Evolutionary conservation across 371 early-diverging fungal genomes (phyloP).

Genomic region (Actinomortierella wolfii): DNA sequence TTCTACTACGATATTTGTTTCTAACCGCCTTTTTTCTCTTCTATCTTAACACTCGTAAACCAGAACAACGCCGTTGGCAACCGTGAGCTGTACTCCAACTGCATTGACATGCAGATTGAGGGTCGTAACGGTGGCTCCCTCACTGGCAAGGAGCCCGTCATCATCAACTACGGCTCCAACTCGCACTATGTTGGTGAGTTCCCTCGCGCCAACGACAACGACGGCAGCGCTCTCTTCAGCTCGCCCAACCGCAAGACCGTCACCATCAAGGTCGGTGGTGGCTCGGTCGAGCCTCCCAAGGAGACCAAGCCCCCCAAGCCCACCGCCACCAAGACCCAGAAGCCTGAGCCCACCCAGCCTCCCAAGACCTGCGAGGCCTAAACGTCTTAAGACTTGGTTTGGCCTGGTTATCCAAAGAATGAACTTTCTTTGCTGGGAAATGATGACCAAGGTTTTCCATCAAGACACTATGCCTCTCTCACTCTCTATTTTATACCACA

Average conservation of each 20-base stretch:
- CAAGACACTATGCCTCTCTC: too few species aligned
- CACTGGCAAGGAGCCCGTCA: constrained; percentile 54
- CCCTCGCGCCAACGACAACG: constrained; percentile 8
- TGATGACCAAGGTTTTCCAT: too few species aligned
- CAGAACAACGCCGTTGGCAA: constrained; percentile 65
- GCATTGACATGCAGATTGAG: constrained; percentile 61
- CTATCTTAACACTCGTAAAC: too few species aligned
- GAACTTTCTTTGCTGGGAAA: too few species aligned
- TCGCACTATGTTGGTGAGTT: constrained; percentile 54
- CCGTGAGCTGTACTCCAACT: constrained; percentile 73
- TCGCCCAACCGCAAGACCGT: constrained; percentile 22
- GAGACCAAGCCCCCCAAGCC: constrained; percentile 2
- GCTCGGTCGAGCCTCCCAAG: constrained; percentile 2
- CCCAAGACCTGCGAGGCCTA: too few species aligned
- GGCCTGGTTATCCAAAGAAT: too few species aligned
- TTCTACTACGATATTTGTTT: too few species aligned
- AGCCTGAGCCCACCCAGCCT: too few species aligned
- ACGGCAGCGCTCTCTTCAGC: constrained; percentile 17
- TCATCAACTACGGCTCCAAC: constrained; percentile 54
- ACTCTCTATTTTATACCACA: too few species aligned
- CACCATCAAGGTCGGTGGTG: constrained; percentile 20
- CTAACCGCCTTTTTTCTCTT: too few species aligned
- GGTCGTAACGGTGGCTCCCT: constrained; percentile 47
- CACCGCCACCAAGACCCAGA: constrained; percentile 10
- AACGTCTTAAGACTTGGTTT: too few species aligned